Base-by-base conservation (phyloP, 1,284 basidiomycete genomes). In the Leccinum solheimii region DNA sequence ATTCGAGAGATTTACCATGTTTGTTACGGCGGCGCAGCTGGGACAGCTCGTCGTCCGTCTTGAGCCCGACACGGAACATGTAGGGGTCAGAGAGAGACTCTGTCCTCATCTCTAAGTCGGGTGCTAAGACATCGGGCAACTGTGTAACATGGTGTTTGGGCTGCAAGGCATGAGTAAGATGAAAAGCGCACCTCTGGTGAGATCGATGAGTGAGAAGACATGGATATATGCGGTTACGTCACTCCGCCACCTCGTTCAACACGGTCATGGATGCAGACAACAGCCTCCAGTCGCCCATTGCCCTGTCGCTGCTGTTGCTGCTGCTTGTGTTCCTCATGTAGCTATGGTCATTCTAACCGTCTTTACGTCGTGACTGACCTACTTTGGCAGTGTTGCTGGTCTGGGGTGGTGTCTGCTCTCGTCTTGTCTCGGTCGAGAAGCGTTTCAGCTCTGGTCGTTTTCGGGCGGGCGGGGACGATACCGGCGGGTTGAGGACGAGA, bases 391-490 rank as follows among this genome's bases (percentile, higher is more conserved):
- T 54, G 71, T 83, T 55, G 78, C 79, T 30, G 76, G 80, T 30
- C 68, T 87, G 6, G 79, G 78, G 43, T 87, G 87, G 85, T 89
- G 87, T 68, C 73, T 88, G 60, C 72, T 88, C 56, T 87, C 86
- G 38, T 87, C 86, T 5, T 88, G 87, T 75, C 69, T 88, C 63
- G 87, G 87, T 26, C 75, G 75, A 9, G 76, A 84, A 74, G 27
- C 69, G 76, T 16, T 60, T 84, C 34, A 74, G 76, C 27, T 38
- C 45, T 67, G 32, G 45, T 65, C 38, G 21, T 49, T 52, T 67
- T 67, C 4, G 67, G 26, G 55, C 56, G 45, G 27, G 40, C 61
- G 26, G 43, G 65, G 67, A 9, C 59, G 52, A 0, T 58, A 66
- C 23, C 67, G 57, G 59, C 70, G 76, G 51, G 76, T 79, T 64